These are phyloP conservation scores for Pseudogymnoascus sp. DNA, from an alignment of 2,329 filamentous ascomycete genomes.

Conservation along the genomic window DNA sequence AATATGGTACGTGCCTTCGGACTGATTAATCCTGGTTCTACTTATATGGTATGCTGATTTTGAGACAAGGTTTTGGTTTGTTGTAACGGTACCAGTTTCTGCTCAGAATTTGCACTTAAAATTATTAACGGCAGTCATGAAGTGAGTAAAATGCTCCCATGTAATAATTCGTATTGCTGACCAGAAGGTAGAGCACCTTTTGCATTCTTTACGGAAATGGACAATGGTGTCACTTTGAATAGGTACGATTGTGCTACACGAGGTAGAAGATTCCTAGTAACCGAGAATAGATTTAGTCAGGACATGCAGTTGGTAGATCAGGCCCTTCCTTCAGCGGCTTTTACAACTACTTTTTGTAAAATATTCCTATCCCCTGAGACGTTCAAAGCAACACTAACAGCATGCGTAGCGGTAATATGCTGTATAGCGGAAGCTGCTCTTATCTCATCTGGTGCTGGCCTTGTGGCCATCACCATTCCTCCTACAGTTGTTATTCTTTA, in stretches of 20 bases:
- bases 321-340: slow-evolving; percentile 3
- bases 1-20: neutral
- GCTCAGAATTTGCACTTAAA: slow-evolving; percentile 10
- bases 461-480: slow-evolving; percentile 15
- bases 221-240: slow-evolving; percentile 12
- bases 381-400: neutral
- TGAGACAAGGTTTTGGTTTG: neutral
- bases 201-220: slow-evolving; percentile 13
- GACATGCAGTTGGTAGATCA: slow-evolving; percentile 16
- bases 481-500: slow-evolving; percentile 12
- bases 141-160: neutral
- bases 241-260: neutral
- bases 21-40: neutral
- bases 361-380: neutral
- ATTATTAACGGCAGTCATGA: slow-evolving; percentile 10
- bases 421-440: slow-evolving; percentile 10
- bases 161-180: neutral
- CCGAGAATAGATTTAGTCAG: slow-evolving; percentile 15
- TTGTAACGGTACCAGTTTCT: neutral
- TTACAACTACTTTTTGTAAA: neutral
- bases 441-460: slow-evolving; percentile 9
- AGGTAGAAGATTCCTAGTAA: neutral
- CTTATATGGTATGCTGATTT: neutral
- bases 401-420: neutral
- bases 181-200: slow-evolving; percentile 7